A percentile compares a stretch with the other conserved stretches of the same genome.
These are phyloP conservation scores for Candida glucosophila DNA, from an alignment of 1,139 yeast genomes.

Conservation along the genomic window DNA sequence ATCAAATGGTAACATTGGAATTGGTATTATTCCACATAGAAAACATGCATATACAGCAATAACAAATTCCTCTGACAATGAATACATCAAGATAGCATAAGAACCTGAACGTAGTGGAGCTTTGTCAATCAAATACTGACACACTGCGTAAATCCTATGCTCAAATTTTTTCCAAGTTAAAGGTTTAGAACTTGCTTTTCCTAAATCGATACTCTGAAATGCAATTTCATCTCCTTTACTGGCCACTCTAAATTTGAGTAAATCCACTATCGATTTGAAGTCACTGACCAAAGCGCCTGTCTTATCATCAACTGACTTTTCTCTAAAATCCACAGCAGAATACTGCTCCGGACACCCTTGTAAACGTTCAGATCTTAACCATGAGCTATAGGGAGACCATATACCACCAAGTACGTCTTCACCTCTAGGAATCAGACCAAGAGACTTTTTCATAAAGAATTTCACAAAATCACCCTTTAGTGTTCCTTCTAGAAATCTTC, in stretches of 20 bases:
- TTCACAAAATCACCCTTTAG: slow-evolving; percentile 73
- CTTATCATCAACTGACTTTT: slow-evolving; percentile 65
- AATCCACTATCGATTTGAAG: slow-evolving; percentile 62
- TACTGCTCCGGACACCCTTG: slow-evolving; percentile 44
- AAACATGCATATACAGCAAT: slow-evolving; percentile 84
- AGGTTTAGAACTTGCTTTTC: slow-evolving; percentile 43
- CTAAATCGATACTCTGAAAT: slow-evolving; percentile 54
- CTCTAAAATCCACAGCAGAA: slow-evolving; percentile 68
- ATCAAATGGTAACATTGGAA: slow-evolving; percentile 75
- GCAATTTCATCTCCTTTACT: slow-evolving; percentile 78
- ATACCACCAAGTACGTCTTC: slow-evolving; percentile 76
- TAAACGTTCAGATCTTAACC: slow-evolving; percentile 44
- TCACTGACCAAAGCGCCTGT: slow-evolving; percentile 68
- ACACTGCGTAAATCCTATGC: slow-evolving; percentile 63
- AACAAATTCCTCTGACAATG: slow-evolving; percentile 80
- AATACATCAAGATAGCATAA: slow-evolving; percentile 71
- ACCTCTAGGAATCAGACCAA: slow-evolving; percentile 67
- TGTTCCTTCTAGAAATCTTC: slow-evolving; percentile 68
- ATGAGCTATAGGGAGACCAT: slow-evolving; percentile 71
- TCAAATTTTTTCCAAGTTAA: slow-evolving; percentile 86
- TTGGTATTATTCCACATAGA: slow-evolving; percentile 68
- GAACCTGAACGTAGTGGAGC: slow-evolving; percentile 56
- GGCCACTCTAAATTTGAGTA: slow-evolving; percentile 70
- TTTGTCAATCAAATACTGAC: slow-evolving; percentile 47
- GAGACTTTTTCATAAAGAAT: slow-evolving; percentile 61